Conservation (phyloP, 2,329 filamentous ascomycete species). For the Tolypocladium ophioglossoides region DNA sequence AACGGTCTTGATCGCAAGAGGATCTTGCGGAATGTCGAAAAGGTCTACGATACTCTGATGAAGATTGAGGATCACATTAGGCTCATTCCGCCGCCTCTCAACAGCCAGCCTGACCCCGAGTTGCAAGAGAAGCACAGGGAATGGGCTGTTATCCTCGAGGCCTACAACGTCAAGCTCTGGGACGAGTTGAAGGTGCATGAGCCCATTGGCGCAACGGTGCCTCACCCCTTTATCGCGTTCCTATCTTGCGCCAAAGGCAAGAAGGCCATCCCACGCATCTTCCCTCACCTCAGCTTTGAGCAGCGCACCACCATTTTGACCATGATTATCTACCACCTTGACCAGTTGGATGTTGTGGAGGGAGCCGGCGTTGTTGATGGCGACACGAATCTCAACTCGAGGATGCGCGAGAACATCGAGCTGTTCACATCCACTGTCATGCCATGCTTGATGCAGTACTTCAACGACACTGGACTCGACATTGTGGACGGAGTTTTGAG, state of each 20-base stretch:
- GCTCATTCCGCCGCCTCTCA: slow-evolving; percentile 54
- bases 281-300: slow-evolving; percentile 84
- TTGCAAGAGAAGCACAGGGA: slow-evolving; percentile 65
- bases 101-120: slow-evolving; percentile 49
- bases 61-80: slow-evolving; percentile 88
- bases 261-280: slow-evolving; percentile 88
- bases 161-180: slow-evolving; percentile 78
- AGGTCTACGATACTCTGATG: slow-evolving; percentile 82
- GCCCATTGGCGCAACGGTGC: slow-evolving; percentile 65
- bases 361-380: slow-evolving; percentile 65
- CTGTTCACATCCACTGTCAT: slow-evolving; percentile 82
- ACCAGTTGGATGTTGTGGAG: slow-evolving; percentile 81
- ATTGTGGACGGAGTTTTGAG: slow-evolving; percentile 87
- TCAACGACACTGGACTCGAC: slow-evolving; percentile 81
- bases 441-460: slow-evolving; percentile 78
- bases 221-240: slow-evolving; percentile 93
- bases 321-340: slow-evolving; percentile 89
- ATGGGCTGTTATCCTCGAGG: slow-evolving; percentile 50
- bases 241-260: slow-evolving; percentile 93
- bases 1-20: slow-evolving; percentile 68
- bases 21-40: slow-evolving; percentile 77
- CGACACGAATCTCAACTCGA: slow-evolving; percentile 60
- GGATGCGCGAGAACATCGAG: slow-evolving; percentile 84
- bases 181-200: slow-evolving; percentile 83
- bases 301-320: slow-evolving; percentile 93